These are phyloP conservation scores for Fusarium sp. DNA, from an alignment of 2,329 filamentous ascomycete species.

Conservation along the genomic window DNA sequence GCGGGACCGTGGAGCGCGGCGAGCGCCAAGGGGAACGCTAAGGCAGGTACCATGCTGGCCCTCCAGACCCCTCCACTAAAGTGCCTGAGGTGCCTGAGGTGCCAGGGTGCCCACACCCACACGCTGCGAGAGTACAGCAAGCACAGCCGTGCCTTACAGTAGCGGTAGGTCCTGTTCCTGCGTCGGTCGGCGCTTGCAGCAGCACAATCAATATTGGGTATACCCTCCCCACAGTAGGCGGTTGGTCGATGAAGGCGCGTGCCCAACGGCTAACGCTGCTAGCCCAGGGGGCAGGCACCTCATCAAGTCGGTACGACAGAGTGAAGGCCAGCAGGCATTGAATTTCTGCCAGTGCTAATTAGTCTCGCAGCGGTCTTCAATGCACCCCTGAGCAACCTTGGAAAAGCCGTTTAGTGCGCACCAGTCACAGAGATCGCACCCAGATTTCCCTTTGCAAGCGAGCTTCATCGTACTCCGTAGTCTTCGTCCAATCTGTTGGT, in stretches of 20 bases:
- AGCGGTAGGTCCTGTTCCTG: conserved; percentile 24
- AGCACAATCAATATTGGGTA: conserved; percentile 9
- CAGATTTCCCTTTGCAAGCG: conserved; percentile 6
- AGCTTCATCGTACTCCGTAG: background rate
- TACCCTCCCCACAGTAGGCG: conserved; percentile 5
- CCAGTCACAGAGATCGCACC: conserved; percentile 25
- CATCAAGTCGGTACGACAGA: conserved; percentile 16
- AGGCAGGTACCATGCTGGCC: conserved; percentile 40
- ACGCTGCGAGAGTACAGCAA: background rate
- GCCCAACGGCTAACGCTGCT: conserved; percentile 33
- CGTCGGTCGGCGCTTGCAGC: conserved; percentile 33
- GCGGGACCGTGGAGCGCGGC: conserved; percentile 26
- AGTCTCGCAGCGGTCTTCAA: conserved; percentile 14
- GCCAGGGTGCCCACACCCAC: background rate
- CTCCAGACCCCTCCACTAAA: conserved; percentile 9
- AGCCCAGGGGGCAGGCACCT: conserved; percentile 31
- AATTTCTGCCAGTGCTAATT: conserved; percentile 33
- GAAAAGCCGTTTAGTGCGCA: conserved; percentile 1
- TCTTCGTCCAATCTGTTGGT: conserved; percentile 11
- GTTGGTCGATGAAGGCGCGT: conserved; percentile 41
- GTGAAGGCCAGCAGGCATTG: conserved; percentile 18
- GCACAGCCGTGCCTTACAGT: conserved; percentile 21
- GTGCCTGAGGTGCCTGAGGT: background rate
- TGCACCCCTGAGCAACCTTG: conserved; percentile 17
- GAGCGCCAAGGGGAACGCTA: conserved; percentile 37